Evolutionary conservation across 306 rosid species (phyloP), one percentile per base, ranked within the genome.

Genomic region (Acacia acuminata): DNA sequence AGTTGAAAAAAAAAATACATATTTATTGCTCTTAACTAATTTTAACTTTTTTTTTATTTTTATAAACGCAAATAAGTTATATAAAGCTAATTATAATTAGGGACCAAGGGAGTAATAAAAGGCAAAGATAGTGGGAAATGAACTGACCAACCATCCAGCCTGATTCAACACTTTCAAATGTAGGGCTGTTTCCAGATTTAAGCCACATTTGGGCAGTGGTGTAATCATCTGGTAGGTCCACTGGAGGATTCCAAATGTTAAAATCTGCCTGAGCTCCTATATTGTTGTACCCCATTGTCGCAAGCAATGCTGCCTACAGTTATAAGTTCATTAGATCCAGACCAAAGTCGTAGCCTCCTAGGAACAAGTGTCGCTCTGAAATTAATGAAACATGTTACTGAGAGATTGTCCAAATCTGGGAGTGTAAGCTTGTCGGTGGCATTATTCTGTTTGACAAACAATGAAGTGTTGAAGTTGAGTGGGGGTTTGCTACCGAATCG

Each of bases 151-250:
- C n/a, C n/a, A n/a, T n/a, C n/a, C n/a, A 90, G 74, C 95, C 97
- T 22, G 93, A 72, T 83, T 92, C 97, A 0, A 92, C n/a, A 8
- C 94, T 94, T 27, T 92, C 97, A 74, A 92, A 92, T 63, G 30
- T 25, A 4, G 78, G 45, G 7, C 81, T 77, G 30, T 80, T 85
- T 10, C 84, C 87, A 42, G 77, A 36, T 79, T 84, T 92, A 15
- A 87, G 85, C 93, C 89, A 89, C 1, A 92, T 84, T 85, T 92
- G 90, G 42, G 91, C 92, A 16, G 93, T 89, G 58, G 97, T 77
- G 85, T 81, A 92, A 32, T 93, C 94, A 22, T 83, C 73, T 11
- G 84, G 70, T 36, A 70, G 16, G 3, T 83, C 87, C 69, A 92
- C 87, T 5, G 25, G 53, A 45, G 97, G 97, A 53, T 81, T 94